Evolutionary conservation across 1,284 basidiomycete genomes (phyloP), one percentile per base, ranked within the genome.

Genomic region (Cutaneotrichosporon sp.): DNA sequence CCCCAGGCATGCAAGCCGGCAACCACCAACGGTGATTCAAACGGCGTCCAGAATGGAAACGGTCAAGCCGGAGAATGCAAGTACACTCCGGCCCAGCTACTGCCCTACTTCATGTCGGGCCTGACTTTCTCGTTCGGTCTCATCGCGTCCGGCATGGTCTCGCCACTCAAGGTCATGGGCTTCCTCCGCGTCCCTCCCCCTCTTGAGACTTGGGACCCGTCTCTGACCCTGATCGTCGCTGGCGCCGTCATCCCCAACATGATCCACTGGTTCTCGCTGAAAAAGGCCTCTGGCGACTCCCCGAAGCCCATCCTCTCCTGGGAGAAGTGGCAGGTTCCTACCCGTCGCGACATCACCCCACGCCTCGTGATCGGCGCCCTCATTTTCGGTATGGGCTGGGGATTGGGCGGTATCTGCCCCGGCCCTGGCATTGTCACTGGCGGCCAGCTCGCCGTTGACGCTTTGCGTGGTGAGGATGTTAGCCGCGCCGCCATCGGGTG

Each of bases 351-450:
- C 49, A 80, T 89, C 22, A 85, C 88, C 71, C 66, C 69, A 57
- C 82, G 76, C 60, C 81, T 90, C 32, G 51, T 89, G 14, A 56
- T 74, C 40, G 88, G 88, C 18, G 82, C 86, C 2, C 82, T 82
- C 18, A 68, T 86, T 32, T 90, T 90, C 74, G 88, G 88, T 50
- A 69, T 86, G 18, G 88, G 88, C 2, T 90, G 88, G 88, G 88
- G 86, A 1, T 71, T 87, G 47, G 80, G 82, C 51, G 88, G 88
- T 26, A 80, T 89, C 46, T 90, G 88, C 73, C 88, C 78, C 11
- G 76, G 78, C 14, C 80, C 80, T 1, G 76, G 70, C 0, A 40
- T 80, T 8, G 73, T 73, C 14, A 52, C 67, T 2, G 21, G 22
- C 13, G 61, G 61, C 36, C 36, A 58, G 40, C 50, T 69, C 11